Evolutionary conservation across 1,284 basidiomycete species (phyloP).

Genomic region (Naganishia albida): DNA sequence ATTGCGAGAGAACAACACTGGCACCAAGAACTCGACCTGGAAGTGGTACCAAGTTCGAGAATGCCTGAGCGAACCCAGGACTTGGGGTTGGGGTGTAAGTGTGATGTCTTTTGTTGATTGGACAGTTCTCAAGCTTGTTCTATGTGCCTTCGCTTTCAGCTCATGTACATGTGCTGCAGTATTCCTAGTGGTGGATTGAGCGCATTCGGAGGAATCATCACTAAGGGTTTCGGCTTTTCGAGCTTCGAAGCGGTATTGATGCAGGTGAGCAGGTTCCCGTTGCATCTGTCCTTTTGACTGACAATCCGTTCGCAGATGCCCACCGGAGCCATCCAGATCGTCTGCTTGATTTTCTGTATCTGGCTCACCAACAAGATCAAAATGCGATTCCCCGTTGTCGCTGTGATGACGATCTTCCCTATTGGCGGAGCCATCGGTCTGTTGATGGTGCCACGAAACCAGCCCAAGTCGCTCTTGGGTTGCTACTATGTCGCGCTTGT

Average conservation of each 20-base stretch:
- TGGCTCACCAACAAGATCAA: conserved; percentile 58
- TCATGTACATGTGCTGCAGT: conserved; percentile 47
- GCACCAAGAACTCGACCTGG: conserved; percentile 48
- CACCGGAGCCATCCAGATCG: conserved; percentile 58
- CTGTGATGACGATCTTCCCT: conserved; percentile 39
- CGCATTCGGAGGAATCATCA: conserved; percentile 50
- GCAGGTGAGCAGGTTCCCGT: neutral
- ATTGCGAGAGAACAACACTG: conserved; percentile 52
- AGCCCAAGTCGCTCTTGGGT: conserved; percentile 33
- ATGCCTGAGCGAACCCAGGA: conserved; percentile 50
- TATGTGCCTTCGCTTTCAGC: conserved; percentile 20
- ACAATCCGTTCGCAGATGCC: conserved; percentile 49
- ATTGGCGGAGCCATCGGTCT: conserved; percentile 48
- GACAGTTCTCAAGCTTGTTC: conserved; percentile 47
- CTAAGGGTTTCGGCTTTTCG: conserved; percentile 47
- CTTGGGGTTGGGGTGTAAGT: conserved; percentile 42
- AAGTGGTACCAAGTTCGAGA: conserved; percentile 53
- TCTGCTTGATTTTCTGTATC: conserved; percentile 55
- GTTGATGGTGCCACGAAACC: conserved; percentile 38
- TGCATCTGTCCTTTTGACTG: neutral
- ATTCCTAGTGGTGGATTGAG: conserved; percentile 51
- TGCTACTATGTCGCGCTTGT: conserved; percentile 48
- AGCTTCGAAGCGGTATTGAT: conserved; percentile 45
- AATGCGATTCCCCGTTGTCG: conserved; percentile 60
- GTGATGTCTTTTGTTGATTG: conserved; percentile 43